Evolutionary conservation across 2,329 filamentous ascomycete genomes (phyloP), one percentile per base, ranked within the genome.

Genomic region (Sporothrix sp.): DNA sequence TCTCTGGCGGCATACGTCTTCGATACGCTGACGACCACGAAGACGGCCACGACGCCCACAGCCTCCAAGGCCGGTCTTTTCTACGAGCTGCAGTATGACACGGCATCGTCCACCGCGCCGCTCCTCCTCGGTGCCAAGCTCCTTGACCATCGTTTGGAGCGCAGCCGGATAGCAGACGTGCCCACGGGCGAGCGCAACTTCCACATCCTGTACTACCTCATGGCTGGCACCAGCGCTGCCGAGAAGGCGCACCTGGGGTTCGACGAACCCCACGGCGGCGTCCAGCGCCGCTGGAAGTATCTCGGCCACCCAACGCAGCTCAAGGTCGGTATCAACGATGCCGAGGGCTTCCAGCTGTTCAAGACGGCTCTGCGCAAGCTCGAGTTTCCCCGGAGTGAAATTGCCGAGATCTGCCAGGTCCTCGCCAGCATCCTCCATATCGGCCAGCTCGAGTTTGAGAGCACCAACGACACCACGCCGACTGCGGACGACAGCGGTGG

Each of bases 101-200:
- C 87, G 1, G 81, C 87, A 0, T 84, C 89, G 0, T 85, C 84
- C 0, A 83, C 86, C 23, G 89, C 85, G 61, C 93, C 93, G 1
- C 82, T 89, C 3, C 75, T 98, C 25, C 87, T 98, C 57, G 93
- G 93, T 68, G 91, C 88, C 59, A 97, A 98, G 68, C 75, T 98
- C 14, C 75, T 98, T 39, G 90, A 97, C 60, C 93, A 98, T 66
- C 81, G 93, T 58, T 72, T 98, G 43, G 93, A 98, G 68, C 76
- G 93, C 52, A 95, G 89, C 68, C 81, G 93, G 56, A 89, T 98
- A 56, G 82, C 93, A 25, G 81, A 88, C 36, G 90, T 97, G 0
- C 93, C 93, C 1, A 95, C 93, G 0, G 93, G 93, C 59, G 93
- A 98, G 69, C 84, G 93, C 39, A 97, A 93, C 66, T 97, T 96